A percentile compares a stretch with the other conserved stretches of the same genome.
Evolutionary conservation across 140 eudicot species (phyloP).

Genomic region (Ambrosia hybrid): DNA sequence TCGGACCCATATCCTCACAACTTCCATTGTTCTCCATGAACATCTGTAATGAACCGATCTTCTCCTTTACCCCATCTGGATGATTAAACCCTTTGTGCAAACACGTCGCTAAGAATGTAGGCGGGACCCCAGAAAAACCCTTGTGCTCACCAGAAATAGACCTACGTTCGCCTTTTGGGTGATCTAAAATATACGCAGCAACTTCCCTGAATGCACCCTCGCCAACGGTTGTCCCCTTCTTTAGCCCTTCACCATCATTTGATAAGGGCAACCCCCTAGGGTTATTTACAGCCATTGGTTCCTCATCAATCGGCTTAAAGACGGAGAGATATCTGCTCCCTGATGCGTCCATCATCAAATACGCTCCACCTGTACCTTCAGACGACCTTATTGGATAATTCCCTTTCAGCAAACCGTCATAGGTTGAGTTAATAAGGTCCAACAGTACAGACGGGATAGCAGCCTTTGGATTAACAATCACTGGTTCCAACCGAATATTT

Average conservation of each 20-base stretch:
- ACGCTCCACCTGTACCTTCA: slow-evolving; percentile 71
- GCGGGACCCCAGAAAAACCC: slow-evolving; percentile 80
- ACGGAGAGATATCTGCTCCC: slow-evolving; percentile 52
- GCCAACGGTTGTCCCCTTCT: slow-evolving; percentile 72
- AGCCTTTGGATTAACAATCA: slow-evolving; percentile 46
- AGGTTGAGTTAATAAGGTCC: slow-evolving; percentile 40
- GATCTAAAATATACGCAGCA: slow-evolving; percentile 74
- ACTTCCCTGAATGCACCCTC: slow-evolving; percentile 75
- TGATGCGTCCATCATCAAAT: slow-evolving; percentile 62
- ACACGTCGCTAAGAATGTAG: slow-evolving; percentile 63
- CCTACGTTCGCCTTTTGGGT: slow-evolving; percentile 11
- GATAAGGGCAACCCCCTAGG: slow-evolving; percentile 66
- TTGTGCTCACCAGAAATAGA: slow-evolving; percentile 19
- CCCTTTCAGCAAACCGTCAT: slow-evolving; percentile 48
- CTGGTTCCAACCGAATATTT: slow-evolving; percentile 43
- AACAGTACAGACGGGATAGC: slow-evolving; percentile 39
- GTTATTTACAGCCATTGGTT: slow-evolving; percentile 76
- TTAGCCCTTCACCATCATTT: slow-evolving; percentile 65
- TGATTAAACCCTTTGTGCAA: slow-evolving; percentile 48
- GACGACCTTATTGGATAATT: slow-evolving; percentile 62
- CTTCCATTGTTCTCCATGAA: slow-evolving; percentile 64
- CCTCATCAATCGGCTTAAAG: slow-evolving; percentile 77
- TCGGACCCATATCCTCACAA: slow-evolving; percentile 76
- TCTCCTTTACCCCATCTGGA: slow-evolving; percentile 35
- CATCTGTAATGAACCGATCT: slow-evolving; percentile 75